These are phyloP conservation scores for Lactarius evosmus DNA, from an alignment of 768 basidiomycete genomes.

Conservation along the genomic window DNA sequence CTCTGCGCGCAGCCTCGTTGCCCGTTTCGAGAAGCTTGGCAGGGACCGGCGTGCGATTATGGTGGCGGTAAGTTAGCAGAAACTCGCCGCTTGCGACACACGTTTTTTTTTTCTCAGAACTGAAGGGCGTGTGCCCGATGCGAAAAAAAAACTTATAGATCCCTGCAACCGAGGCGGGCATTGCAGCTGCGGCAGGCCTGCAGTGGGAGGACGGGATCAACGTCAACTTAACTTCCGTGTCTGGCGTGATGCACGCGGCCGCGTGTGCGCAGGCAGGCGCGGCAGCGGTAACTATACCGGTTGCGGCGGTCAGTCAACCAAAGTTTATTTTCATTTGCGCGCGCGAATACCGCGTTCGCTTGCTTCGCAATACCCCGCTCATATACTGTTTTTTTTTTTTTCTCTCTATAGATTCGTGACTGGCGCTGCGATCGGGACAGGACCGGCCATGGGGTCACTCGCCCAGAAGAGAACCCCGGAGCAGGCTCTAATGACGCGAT, in stretches of 20 bases:
- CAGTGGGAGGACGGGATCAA: conserved; percentile 40
- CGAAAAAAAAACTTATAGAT: conserved; percentile 38
- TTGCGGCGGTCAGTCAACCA: conserved; percentile 43
- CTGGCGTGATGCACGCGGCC: conserved; percentile 52
- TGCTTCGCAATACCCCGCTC: neutral
- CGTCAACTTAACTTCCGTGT: conserved; percentile 52
- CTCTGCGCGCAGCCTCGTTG: conserved; percentile 42
- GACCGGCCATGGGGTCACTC: neutral
- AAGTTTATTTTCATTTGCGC: neutral
- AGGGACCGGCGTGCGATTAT: conserved; percentile 42
- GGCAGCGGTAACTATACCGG: conserved; percentile 47
- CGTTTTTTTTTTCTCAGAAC: neutral
- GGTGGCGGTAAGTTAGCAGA: conserved; percentile 45
- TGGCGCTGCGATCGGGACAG: conserved; percentile 16
- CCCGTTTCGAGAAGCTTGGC: conserved; percentile 42
- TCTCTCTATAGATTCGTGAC: conserved; percentile 11
- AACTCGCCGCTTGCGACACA: neutral
- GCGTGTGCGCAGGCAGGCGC: conserved; percentile 53
- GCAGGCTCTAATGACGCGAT: neutral
- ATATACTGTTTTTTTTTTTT: neutral
- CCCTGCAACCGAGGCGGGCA: conserved; percentile 55
- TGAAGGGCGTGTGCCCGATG: neutral
- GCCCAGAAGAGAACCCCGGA: neutral
- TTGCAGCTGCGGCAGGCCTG: conserved; percentile 46
- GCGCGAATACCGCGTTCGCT: neutral